phyloP scores from a whole-genome alignment of 1,139 yeast genomes.

The Yamadazyma diddensiae region DNA sequence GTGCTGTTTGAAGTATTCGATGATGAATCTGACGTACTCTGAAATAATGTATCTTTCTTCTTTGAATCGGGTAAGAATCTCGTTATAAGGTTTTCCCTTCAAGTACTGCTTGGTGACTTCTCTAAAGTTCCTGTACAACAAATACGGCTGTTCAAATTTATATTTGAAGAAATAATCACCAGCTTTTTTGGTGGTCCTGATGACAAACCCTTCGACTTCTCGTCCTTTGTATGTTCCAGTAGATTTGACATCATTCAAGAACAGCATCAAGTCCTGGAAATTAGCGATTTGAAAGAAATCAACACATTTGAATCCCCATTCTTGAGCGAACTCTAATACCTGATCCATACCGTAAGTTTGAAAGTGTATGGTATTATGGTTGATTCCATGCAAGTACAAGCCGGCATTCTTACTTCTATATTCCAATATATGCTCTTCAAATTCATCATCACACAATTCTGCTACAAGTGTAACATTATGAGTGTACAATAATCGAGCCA shows the following conservation, averaged over 20 bases:
- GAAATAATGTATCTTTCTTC: constrained; percentile 59
- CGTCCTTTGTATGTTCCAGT: constrained; percentile 69
- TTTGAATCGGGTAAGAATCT: constrained; percentile 38
- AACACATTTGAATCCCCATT: constrained; percentile 71
- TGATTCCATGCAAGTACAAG: constrained; percentile 85
- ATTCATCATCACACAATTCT: constrained; percentile 87
- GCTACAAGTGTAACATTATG: constrained; percentile 80
- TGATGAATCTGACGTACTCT: constrained; percentile 66
- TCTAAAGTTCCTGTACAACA: constrained; percentile 86
- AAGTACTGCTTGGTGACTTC: constrained; percentile 73
- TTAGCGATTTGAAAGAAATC: constrained; percentile 40
- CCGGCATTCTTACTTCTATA: constrained; percentile 72
- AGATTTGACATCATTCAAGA: constrained; percentile 55
- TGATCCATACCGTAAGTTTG: constrained; percentile 58
- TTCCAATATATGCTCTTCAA: constrained; percentile 91
- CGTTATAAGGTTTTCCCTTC: constrained; percentile 30
- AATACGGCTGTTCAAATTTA: constrained; percentile 93
- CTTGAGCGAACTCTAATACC: constrained; percentile 58
- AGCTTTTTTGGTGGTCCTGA: constrained; percentile 50
- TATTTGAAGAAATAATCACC: constrained; percentile 74
- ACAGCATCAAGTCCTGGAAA: constrained; percentile 41
- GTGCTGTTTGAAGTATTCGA: constrained; percentile 48
- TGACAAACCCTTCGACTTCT: constrained; percentile 92
- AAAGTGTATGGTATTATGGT: constrained; percentile 63
- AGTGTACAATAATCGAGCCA: constrained; percentile 54